Evolutionary conservation across 805 yeast species (phyloP), one percentile per base, ranked within the genome.

Genomic region (Candida tibetensis): DNA sequence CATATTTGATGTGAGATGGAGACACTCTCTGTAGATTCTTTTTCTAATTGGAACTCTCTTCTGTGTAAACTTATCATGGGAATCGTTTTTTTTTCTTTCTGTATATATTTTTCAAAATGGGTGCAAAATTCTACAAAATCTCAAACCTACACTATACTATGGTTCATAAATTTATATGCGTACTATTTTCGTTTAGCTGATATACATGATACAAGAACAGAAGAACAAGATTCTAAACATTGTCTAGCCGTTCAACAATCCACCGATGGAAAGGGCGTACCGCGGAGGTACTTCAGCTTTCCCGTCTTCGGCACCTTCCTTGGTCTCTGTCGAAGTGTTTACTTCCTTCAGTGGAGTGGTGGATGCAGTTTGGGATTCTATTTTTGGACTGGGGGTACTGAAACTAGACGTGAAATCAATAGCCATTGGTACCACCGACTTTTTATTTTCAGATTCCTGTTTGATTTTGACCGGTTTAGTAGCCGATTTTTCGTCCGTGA

Each of bases 191-290:
- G n/a, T n/a, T n/a, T n/a, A n/a, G n/a, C n/a, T n/a, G n/a, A n/a
- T 7, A 7, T 21, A 21, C 10, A 21, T 21, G 25, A 21, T 21
- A 21, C 25, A 21, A 21, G 7, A 10, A 21, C 25, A 10, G 10
- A 7, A 10, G 25, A n/a, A n/a, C 10, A 21, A 10, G 10, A 21
- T 13, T 28, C 18, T 25, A 34, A 22, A 26, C 19, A 34, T 26
- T 27, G 23, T 12, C 29, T 39, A 43, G 16, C 55, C 62, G 42
- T 69, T 69, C 29, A 69, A 58, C 28, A 68, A 44, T 4, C 72
- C 71, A 4, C 69, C 69, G 26, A 69, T 66, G 10, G 74, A 67
- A 52, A 64, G 57, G 9, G 55, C 49, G 4, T 51, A 50, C 15
- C 45, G 51, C 28, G 47, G 47, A 16, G 40, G 41, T 18, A 39